These are phyloP conservation scores for Pilasporangium apinafurcum DNA, from an alignment of 352 stramenopile species.

Conservation along the genomic window DNA sequence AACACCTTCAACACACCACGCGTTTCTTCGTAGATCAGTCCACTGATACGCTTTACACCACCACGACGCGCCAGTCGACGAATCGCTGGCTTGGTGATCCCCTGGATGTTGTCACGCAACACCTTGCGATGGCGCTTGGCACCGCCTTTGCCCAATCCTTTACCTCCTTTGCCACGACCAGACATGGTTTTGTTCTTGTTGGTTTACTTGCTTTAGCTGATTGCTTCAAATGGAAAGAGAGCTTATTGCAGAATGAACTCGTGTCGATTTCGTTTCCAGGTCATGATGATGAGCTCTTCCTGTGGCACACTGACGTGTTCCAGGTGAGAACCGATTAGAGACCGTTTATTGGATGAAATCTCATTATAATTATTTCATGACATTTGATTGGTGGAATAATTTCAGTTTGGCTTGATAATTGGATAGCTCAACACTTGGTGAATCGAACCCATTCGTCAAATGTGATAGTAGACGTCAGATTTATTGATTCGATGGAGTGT, in stretches of 20 bases:
- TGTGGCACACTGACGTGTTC: too few relatives aligned
- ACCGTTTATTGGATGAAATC: conserved; percentile 1
- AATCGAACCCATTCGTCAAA: too few relatives aligned
- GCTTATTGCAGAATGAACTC: conserved; percentile 64
- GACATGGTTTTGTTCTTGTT: conserved; percentile 53
- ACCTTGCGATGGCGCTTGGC: conserved; percentile 87
- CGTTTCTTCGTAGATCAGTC: conserved; percentile 98
- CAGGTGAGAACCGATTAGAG: not conserved
- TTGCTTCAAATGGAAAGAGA: conserved; percentile 30
- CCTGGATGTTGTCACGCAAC: conserved; percentile 89
- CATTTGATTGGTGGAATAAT: conserved; percentile 23
- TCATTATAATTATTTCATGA: not conserved
- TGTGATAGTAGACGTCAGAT: too few relatives aligned
- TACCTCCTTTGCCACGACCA: conserved; percentile 79
- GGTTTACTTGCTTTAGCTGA: conserved; percentile 14
- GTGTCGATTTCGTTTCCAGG: not conserved
- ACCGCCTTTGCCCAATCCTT: conserved; percentile 78
- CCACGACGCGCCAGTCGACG: conserved; percentile 96
- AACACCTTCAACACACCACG: conserved; percentile 98
- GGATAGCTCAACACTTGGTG: too few relatives aligned
- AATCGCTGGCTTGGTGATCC: conserved; percentile 94
- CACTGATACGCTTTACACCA: conserved; percentile 97
- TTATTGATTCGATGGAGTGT: too few relatives aligned
- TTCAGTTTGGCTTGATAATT: too few relatives aligned
- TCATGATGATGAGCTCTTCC: too few relatives aligned